A percentile compares a stretch with the other conserved stretches of the same genome.
These are phyloP conservation scores for Fragaria vesca DNA, from an alignment of 306 rosid species.

Conservation along the genomic window DNA sequence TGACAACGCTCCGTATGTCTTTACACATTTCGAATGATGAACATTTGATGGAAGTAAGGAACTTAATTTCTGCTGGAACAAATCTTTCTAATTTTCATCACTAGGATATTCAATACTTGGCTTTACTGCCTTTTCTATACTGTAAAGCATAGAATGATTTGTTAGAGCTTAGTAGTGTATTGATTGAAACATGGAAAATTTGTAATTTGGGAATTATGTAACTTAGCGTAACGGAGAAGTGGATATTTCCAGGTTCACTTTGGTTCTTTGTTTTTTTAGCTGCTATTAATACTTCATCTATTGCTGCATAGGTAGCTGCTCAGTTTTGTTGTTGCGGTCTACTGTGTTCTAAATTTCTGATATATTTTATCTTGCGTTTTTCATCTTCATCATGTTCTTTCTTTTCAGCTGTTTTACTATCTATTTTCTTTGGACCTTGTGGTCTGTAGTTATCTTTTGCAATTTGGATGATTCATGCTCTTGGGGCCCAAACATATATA, in stretches of 20 bases:
- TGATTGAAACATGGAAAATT: constrained; percentile 4
- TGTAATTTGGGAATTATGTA: constrained; percentile 13
- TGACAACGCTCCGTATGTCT: constrained; percentile 82
- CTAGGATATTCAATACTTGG: constrained; percentile 5
- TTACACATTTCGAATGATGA: constrained; percentile 89
- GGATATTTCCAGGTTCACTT: constrained; percentile 13
- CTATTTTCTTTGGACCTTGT: background rate
- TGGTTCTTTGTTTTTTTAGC: background rate
- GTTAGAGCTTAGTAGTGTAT: constrained; percentile 15
- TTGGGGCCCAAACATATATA: background rate
- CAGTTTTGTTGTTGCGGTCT: constrained; percentile 9
- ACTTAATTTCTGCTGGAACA: constrained; percentile 41
- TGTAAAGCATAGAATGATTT: constrained; percentile 27
- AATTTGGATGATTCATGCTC: background rate
- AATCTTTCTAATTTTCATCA: constrained; percentile 23
- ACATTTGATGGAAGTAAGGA: constrained; percentile 56
- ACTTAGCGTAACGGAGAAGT: constrained; percentile 2
- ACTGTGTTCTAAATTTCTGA: background rate
- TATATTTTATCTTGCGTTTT: background rate
- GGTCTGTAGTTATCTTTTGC: constrained; percentile 9
- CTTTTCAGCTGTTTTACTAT: background rate
- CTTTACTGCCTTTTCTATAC: background rate
- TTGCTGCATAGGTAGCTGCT: background rate
- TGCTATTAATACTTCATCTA: background rate
- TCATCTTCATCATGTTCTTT: constrained; percentile 11